Conservation (phyloP, 2,329 filamentous ascomycete species). For the Aspergillus aculeatus region DNA sequence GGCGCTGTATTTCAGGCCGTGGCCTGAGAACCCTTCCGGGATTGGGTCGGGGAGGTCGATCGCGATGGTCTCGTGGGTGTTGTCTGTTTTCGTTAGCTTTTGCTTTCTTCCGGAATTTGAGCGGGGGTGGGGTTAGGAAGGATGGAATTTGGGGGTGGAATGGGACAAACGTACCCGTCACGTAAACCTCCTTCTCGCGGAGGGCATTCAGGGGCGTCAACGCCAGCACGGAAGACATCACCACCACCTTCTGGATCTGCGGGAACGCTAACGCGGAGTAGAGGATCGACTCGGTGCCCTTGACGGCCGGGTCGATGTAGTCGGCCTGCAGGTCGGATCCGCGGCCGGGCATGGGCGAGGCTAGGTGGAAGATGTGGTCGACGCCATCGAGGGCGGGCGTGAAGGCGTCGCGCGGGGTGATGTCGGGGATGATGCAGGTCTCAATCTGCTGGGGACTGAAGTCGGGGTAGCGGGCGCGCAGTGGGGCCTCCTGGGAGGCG, state of each 20-base stretch:
- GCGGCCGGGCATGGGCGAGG: constrained; percentile 16
- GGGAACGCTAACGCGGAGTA: constrained; percentile 2
- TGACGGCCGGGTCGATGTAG: constrained; percentile 6
- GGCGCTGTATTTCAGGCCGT: not conserved
- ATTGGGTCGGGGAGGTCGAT: not conserved
- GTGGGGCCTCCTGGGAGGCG: constrained; percentile 11
- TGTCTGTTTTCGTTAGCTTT: not conserved
- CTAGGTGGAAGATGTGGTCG: constrained; percentile 22
- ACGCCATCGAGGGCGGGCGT: constrained; percentile 14
- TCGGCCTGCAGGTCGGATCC: constrained; percentile 9
- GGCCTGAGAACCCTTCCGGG: not conserved
- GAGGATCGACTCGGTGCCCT: not conserved
- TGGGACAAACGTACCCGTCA: not conserved
- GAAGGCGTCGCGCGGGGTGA: constrained; percentile 12
- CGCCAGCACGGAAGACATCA: constrained; percentile 3
- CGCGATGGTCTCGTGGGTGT: not conserved
- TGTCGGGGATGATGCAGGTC: constrained; percentile 18
- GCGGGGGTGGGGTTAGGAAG: not conserved
- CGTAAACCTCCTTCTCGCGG: not conserved
- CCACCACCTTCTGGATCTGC: constrained; percentile 7
- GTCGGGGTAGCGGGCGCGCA: constrained; percentile 9
- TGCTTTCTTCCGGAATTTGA: not conserved
- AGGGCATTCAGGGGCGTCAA: not conserved
- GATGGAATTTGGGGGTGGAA: too few species aligned
- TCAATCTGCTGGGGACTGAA: constrained; percentile 13